Base-by-base conservation (phyloP, 192 early-diverging fungal genomes). In the Backusella circina region DNA sequence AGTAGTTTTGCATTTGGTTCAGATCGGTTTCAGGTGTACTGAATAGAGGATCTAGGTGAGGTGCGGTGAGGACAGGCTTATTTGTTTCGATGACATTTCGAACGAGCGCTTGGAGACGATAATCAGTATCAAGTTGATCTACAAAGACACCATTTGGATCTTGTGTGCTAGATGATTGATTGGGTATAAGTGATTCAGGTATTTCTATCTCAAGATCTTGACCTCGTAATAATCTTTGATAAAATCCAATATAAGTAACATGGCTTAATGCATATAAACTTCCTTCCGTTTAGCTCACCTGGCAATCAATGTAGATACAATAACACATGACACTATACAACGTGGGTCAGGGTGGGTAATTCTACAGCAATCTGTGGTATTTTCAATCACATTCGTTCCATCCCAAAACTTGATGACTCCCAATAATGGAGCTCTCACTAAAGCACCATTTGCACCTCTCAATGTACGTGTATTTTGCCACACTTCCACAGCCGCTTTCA, bases 301-400 rank as follows among this genome's bases (percentile, higher is more conserved):
- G 10, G 86, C 76, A 18, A 85, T 76, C 21, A 85, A 57, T 15
- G 72, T 78, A 5, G 74, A 78, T 10, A 84, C 75, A 67, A 88
- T 81, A 3, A 80, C 72, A 72, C 83, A 85, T 18, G 81, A 81
- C 10, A 81, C 75, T 41, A 86, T 74, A 73, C 83, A 86, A 0
- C 86, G 75, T 18, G 78, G 81, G 54, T 88, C 86, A 21, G 86
- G 80, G 54, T 88, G 86, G 1, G 86, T 88, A 16, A 84, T 75
- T 41, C 50, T 41, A 36, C 81, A 79, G 37, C 71, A 77, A 15
- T 76, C 79, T 1, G 77, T 72, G 2, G 82, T 65, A 37, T 83
- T 75, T 41, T 78, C 71, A 70, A 80, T 78, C 1, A 85, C 84
- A 23, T 78, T 73, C 4, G 79, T 76, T 21, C 75, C 82, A 75